Evolutionary conservation across 176 grass and related monocot genomes (phyloP), one percentile per base, ranked within the genome.

Genomic region (Cocos nucifera): DNA sequence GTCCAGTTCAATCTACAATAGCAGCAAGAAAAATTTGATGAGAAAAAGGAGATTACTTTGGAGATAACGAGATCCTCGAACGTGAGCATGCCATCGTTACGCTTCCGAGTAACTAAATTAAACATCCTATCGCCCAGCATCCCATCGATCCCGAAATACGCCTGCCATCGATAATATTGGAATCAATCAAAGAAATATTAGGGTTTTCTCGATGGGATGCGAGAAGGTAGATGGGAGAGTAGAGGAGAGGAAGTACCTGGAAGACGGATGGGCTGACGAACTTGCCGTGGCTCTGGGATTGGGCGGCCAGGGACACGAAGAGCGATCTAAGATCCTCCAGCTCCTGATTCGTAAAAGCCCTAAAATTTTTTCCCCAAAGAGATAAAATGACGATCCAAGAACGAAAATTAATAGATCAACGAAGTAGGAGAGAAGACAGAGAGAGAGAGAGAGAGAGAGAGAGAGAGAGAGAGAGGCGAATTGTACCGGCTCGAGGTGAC

Each of bases 301-400:
- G 83, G 22, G 71, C 75, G 0, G 87, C 69, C 22, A 96, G 80
- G 12, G 92, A 90, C 69, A 51, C 21, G 62, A 97, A 90, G 9
- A 83, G 66, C 22, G 58, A 78, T 56, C 78, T 77, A 61, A 90
- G 78, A 66, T 62, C 75, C 58, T 88, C 87, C 61, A 97, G 57
- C 72, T 87, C 87, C 79, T 97, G 86, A 57, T 82, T 80, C 17
- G 92, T 71, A 68, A 97, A 97, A 54, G 92, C 80, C 83, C 92
- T 97, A 44, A 44, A 3, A 3, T 44, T 44, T 44, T 44, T 12
- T 9, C 10, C 35, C 35, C 35, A 44, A 3, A 3, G 0, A 44
- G 8, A 44, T 44, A 14, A 3, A 44, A 0, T 3, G 35, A 44
- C 10, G 35, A 14, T 44, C 35, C 2, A 44, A 44, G 35, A 44